phyloP scores from a whole-genome alignment of 345 rosid species.

The Kernera saxatilis region DNA sequence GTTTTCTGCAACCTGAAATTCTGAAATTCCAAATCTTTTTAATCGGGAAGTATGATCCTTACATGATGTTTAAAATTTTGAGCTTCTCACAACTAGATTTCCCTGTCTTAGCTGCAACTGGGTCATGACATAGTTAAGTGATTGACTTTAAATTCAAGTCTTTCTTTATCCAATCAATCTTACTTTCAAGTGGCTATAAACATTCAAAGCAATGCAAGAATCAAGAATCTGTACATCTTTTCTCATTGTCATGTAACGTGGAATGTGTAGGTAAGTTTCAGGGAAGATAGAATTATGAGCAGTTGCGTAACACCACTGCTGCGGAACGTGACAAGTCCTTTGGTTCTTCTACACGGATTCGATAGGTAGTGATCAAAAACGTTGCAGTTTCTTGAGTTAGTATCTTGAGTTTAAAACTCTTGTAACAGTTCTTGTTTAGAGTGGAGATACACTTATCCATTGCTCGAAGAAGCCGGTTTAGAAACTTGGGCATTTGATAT shows the following conservation, averaged over 20 bases:
- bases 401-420: slow-evolving; percentile 5
- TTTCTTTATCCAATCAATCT: background rate
- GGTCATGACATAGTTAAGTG: background rate
- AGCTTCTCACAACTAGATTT: background rate
- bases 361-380: slow-evolving; percentile 54
- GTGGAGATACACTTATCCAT: slow-evolving; percentile 80
- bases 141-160: background rate
- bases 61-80: background rate
- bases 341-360: slow-evolving; percentile 90
- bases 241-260: background rate
- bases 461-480: slow-evolving; percentile 86
- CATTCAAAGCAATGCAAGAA: background rate
- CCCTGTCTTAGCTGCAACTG: background rate
- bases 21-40: background rate
- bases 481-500: slow-evolving; percentile 92
- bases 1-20: background rate
- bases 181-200: background rate
- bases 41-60: background rate
- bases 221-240: background rate
- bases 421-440: slow-evolving; percentile 86
- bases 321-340: slow-evolving; percentile 44
- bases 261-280: slow-evolving; percentile 50
- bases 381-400: background rate
- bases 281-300: slow-evolving; percentile 53
- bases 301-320: slow-evolving; percentile 71